Evolutionary conservation across 2,329 filamentous ascomycete genomes (phyloP).

Genomic region (Ilyonectria mors-panacis): DNA sequence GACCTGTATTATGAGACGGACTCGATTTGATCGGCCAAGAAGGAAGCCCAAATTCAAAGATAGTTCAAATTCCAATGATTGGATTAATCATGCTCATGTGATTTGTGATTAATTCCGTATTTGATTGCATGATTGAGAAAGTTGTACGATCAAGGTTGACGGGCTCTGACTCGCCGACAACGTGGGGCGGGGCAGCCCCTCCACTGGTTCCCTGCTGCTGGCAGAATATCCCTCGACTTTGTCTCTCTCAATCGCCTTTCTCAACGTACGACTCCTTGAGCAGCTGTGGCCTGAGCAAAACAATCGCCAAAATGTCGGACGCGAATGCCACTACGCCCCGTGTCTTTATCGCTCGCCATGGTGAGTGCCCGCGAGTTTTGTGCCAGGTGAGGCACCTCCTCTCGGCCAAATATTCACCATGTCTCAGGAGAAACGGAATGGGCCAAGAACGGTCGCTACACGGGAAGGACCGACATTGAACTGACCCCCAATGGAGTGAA

Average conservation of each 20-base stretch:
- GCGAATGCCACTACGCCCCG: constrained; percentile 1
- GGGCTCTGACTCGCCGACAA: background rate
- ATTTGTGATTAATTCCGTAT: too few relatives aligned
- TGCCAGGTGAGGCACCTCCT: background rate
- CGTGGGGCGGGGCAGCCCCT: background rate
- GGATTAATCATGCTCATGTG: too few relatives aligned
- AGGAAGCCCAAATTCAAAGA: too few relatives aligned
- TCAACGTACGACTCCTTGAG: too few relatives aligned
- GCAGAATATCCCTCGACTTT: constrained; percentile 1
- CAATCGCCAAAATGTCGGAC: background rate
- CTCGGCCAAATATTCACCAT: background rate
- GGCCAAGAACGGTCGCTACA: constrained; percentile 13
- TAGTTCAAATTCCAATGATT: too few relatives aligned
- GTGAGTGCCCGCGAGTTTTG: background rate
- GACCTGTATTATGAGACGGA: constrained; percentile 23
- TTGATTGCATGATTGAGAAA: background rate
- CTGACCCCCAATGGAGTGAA: constrained; percentile 17
- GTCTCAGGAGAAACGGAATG: constrained; percentile 18
- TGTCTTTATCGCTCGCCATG: constrained; percentile 9
- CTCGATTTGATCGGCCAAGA: background rate
- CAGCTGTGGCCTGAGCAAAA: background rate
- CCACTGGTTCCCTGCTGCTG: background rate
- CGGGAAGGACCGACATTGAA: constrained; percentile 23
- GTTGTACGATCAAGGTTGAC: background rate
- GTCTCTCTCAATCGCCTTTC: too few relatives aligned